These are phyloP conservation scores for Hypoxylon sp. DNA, from an alignment of 2,329 filamentous ascomycete species.

Conservation along the genomic window DNA sequence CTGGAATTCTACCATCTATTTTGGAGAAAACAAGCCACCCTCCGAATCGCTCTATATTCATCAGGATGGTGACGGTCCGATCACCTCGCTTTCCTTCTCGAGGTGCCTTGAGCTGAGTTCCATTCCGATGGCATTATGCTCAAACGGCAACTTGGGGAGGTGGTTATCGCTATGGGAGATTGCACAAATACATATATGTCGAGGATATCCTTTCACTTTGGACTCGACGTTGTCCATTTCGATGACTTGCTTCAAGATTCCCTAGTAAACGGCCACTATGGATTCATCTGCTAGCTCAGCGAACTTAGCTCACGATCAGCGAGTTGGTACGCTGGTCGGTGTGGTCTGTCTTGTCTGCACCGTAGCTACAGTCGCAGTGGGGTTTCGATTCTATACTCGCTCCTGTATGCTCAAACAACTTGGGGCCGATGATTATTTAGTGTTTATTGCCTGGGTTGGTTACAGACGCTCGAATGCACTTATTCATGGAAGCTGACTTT, in stretches of 20 bases:
- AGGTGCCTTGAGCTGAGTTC: conserved; percentile 3
- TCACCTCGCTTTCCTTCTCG: conserved; percentile 10
- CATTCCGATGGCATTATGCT: conserved; percentile 20
- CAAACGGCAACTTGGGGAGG: no score
- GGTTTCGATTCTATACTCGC: conserved; percentile 46
- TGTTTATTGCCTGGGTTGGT: conserved; percentile 51
- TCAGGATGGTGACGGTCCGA: conserved; percentile 28
- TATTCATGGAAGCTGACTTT: conserved; percentile 10
- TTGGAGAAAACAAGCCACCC: conserved; percentile 12
- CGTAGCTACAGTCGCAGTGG: conserved; percentile 40
- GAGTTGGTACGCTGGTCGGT: conserved; percentile 38
- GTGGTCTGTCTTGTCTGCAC: conserved; percentile 39
- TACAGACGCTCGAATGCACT: conserved; percentile 19
- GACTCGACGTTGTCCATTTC: no score
- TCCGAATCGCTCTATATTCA: conserved; percentile 21
- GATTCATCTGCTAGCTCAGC: conserved; percentile 17
- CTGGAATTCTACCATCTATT: conserved; percentile 22
- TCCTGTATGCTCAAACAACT: conserved; percentile 41
- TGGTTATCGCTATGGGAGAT: no score
- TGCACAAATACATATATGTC: no score
- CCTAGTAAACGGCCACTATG: conserved; percentile 23
- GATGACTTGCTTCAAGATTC: not conserved
- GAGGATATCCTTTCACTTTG: no score
- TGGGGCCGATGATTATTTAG: conserved; percentile 46
- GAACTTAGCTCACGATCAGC: conserved; percentile 34